These are phyloP conservation scores for Trichophyton simii DNA, from an alignment of 2,329 filamentous ascomycete genomes.

Conservation along the genomic window DNA sequence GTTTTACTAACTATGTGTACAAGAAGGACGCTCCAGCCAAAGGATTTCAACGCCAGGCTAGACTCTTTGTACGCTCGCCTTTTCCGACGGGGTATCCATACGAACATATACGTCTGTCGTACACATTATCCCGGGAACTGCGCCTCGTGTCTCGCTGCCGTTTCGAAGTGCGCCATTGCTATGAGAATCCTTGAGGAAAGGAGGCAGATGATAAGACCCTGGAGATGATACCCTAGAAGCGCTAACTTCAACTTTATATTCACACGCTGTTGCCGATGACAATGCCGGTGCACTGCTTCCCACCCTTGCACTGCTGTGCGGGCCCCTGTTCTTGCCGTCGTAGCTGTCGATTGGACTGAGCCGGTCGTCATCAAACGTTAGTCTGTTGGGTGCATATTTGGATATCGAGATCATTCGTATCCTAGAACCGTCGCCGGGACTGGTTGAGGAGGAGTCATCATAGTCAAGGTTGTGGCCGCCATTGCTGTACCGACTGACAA, in stretches of 20 bases:
- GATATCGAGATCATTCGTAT: conserved; percentile 6
- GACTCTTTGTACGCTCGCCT: background rate
- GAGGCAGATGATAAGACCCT: background rate
- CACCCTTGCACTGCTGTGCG: background rate
- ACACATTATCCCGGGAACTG: conserved; percentile 11
- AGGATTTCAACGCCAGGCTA: background rate
- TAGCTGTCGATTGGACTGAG: background rate
- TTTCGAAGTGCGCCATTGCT: background rate
- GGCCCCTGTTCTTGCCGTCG: background rate
- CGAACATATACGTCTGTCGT: conserved; percentile 15
- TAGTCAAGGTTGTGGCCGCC: background rate
- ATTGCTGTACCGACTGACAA: background rate
- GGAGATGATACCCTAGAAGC: conserved; percentile 1
- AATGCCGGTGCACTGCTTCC: background rate
- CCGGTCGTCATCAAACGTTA: background rate
- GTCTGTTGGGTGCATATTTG: background rate
- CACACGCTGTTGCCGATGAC: conserved; percentile 3
- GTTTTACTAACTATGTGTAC: background rate
- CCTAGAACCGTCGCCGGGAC: background rate
- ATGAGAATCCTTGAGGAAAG: background rate
- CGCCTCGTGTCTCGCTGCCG: background rate
- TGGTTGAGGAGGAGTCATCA: background rate
- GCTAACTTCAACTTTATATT: conserved; percentile 14
- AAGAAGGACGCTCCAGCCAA: background rate
- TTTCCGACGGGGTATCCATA: conserved; percentile 5